These are phyloP conservation scores for Thelonectria discophora DNA, from an alignment of 2,329 filamentous ascomycete genomes.

Conservation along the genomic window DNA sequence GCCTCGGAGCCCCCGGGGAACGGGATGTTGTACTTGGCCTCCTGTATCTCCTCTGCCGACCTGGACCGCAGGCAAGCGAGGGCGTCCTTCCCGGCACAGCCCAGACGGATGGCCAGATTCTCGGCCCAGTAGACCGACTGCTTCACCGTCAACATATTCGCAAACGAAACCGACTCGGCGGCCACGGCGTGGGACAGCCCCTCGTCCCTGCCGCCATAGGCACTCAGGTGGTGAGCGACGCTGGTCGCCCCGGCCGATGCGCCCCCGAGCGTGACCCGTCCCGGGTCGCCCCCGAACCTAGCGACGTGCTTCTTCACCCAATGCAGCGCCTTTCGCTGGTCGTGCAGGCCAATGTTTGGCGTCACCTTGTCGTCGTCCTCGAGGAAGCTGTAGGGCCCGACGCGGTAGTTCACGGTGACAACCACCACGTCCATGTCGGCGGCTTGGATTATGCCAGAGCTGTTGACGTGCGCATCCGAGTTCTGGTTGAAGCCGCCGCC, in stretches of 20 bases:
- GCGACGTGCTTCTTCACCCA: slow-evolving; percentile 75
- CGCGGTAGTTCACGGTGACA: slow-evolving; percentile 79
- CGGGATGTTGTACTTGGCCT: slow-evolving; percentile 52
- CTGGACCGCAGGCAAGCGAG: slow-evolving; percentile 58
- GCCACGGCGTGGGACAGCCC: slow-evolving; percentile 61
- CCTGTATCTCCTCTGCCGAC: slow-evolving; percentile 52
- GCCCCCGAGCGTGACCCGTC: slow-evolving; percentile 74
- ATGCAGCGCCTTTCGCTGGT: slow-evolving; percentile 73
- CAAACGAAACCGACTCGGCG: slow-evolving; percentile 62
- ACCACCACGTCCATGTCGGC: slow-evolving; percentile 71
- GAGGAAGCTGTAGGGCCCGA: slow-evolving; percentile 78
- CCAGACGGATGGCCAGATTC: slow-evolving; percentile 54
- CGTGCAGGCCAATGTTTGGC: slow-evolving; percentile 74
- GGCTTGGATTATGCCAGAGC: slow-evolving; percentile 64
- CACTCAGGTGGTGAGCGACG: slow-evolving; percentile 70
- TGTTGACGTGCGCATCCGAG: slow-evolving; percentile 64
- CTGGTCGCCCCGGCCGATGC: slow-evolving; percentile 73
- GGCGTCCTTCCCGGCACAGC: slow-evolving; percentile 51
- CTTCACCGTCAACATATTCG: slow-evolving; percentile 54
- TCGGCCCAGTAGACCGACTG: slow-evolving; percentile 63
- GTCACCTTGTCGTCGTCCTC: slow-evolving; percentile 64
- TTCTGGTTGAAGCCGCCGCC: slow-evolving; percentile 68
- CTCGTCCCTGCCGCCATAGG: slow-evolving; percentile 59
- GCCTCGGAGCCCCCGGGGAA: slow-evolving; percentile 38
- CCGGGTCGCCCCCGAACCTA: slow-evolving; percentile 74